Conservation (phyloP, 1,284 basidiomycete species). For the Apiotrichum sp. region DNA sequence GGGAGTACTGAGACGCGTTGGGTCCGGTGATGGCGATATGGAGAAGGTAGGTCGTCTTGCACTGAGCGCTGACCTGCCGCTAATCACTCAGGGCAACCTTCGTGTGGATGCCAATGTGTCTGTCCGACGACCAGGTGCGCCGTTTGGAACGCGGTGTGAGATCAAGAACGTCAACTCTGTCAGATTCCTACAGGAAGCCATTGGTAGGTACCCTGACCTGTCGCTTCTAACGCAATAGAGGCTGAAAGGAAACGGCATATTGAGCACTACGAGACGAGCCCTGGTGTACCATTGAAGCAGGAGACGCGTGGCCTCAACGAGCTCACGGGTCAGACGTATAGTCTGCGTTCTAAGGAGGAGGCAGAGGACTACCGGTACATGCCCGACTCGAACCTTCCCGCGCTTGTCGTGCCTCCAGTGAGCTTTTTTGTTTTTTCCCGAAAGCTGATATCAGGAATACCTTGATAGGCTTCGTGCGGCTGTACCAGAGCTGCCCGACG, state of each 20-base stretch:
- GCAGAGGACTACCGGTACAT: constrained; percentile 96
- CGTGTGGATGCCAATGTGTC: constrained; percentile 96
- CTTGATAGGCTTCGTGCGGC: constrained; percentile 54
- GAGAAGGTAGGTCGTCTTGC: constrained; percentile 60
- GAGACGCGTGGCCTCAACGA: constrained; percentile 93
- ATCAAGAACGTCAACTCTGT: constrained; percentile 96
- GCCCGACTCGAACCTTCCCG: constrained; percentile 91
- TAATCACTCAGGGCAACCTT: constrained; percentile 65
- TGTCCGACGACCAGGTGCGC: constrained; percentile 60
- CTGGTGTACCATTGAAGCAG: constrained; percentile 50
- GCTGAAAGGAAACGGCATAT: constrained; percentile 42
- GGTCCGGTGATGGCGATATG: constrained; percentile 94
- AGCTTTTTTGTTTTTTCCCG: neutral
- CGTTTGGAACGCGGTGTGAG: constrained; percentile 82
- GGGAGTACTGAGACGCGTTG: constrained; percentile 70
- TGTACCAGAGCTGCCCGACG: constrained; percentile 74
- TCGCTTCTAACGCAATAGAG: constrained; percentile 52
- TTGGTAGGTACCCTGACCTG: constrained; percentile 54
- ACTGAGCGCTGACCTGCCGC: neutral
- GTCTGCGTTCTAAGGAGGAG: constrained; percentile 82
- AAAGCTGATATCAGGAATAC: constrained; percentile 51
- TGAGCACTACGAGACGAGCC: constrained; percentile 27
- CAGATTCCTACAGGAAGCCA: constrained; percentile 76
- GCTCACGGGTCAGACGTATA: constrained; percentile 70
- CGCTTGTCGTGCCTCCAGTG: constrained; percentile 57